A percentile compares a stretch with the other conserved stretches of the same genome.
Evolutionary conservation across 371 early-diverging fungal species (phyloP).

Genomic region (Dichotomocladium elegans): DNA sequence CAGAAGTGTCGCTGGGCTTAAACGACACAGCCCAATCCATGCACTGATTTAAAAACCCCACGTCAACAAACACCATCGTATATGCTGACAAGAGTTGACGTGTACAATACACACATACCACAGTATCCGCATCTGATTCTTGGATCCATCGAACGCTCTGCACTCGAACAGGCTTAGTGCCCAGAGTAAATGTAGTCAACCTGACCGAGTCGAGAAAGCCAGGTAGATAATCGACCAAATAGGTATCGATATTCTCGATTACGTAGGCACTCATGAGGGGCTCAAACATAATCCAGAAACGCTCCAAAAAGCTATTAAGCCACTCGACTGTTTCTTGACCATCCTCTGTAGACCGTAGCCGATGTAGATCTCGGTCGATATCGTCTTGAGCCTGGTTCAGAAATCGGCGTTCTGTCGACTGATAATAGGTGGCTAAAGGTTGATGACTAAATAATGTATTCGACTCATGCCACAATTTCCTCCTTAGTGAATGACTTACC

Average conservation of each 20-base stretch:
- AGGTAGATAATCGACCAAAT: constrained; percentile 80
- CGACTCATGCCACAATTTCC: not conserved
- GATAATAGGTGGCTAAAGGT: constrained; percentile 61
- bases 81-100: too few relatives aligned
- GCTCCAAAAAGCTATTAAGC: constrained; percentile 90
- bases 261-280: constrained; percentile 83
- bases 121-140: constrained; percentile 74
- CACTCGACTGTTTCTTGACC: constrained; percentile 91
- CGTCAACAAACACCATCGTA: not conserved
- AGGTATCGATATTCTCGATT: constrained; percentile 69
- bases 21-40: constrained; percentile 94
- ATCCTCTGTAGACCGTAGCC: constrained; percentile 42
- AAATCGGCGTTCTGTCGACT: constrained; percentile 62
- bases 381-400: constrained; percentile 68
- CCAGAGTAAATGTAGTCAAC: constrained; percentile 95
- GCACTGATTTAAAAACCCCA: constrained; percentile 32
- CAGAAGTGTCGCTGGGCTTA: constrained; percentile 74
- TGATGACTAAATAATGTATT: not conserved
- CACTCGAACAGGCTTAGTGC: constrained; percentile 92
- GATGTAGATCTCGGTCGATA: constrained; percentile 59
- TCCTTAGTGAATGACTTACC: constrained; percentile 24
- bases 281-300: constrained; percentile 96
- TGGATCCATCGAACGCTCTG: constrained; percentile 80
- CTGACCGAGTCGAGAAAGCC: constrained; percentile 89
- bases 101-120: constrained; percentile 43